Evolutionary conservation across 2,329 filamentous ascomycete genomes (phyloP).

Genomic region (Claviceps sorghi): DNA sequence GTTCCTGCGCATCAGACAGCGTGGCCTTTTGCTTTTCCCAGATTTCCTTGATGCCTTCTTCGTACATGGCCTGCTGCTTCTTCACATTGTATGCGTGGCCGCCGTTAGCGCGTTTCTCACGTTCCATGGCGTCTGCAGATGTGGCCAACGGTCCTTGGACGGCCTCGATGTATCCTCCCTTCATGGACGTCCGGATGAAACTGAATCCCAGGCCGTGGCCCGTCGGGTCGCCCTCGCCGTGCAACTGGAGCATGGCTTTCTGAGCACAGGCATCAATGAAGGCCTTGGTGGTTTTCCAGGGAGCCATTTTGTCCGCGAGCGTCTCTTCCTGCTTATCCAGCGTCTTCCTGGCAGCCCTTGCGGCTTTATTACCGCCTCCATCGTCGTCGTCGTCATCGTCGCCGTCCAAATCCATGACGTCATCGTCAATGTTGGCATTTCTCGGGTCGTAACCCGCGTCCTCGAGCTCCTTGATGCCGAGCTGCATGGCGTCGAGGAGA

Average conservation of each 20-base stretch:
- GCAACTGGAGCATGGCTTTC: constrained; percentile 92
- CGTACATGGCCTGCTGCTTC: constrained; percentile 81
- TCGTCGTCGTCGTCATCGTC: constrained; percentile 34
- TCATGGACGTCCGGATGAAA: constrained; percentile 97
- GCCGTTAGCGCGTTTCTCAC: constrained; percentile 75
- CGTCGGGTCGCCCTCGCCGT: constrained; percentile 89
- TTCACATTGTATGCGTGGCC: constrained; percentile 97
- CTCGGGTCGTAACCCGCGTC: constrained; percentile 73
- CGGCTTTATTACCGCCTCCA: constrained; percentile 25
- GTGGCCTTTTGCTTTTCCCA: constrained; percentile 80
- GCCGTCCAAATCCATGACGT: constrained; percentile 51
- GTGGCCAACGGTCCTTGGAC: constrained; percentile 52
- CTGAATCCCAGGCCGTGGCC: constrained; percentile 88
- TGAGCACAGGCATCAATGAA: constrained; percentile 87
- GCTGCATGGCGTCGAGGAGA: constrained; percentile 89
- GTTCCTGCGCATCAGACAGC: constrained; percentile 57
- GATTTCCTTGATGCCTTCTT: constrained; percentile 78
- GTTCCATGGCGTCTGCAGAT: constrained; percentile 71
- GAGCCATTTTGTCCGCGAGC: constrained; percentile 76
- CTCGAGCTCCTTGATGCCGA: constrained; percentile 77
- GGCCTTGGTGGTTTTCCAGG: constrained; percentile 93
- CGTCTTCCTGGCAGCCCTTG: constrained; percentile 27
- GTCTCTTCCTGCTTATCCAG: constrained; percentile 47
- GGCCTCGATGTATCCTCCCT: constrained; percentile 81
- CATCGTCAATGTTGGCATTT: constrained; percentile 47